Evolutionary conservation across 805 yeast genomes (phyloP).

Genomic region (Isabelozyma gotoi): DNA sequence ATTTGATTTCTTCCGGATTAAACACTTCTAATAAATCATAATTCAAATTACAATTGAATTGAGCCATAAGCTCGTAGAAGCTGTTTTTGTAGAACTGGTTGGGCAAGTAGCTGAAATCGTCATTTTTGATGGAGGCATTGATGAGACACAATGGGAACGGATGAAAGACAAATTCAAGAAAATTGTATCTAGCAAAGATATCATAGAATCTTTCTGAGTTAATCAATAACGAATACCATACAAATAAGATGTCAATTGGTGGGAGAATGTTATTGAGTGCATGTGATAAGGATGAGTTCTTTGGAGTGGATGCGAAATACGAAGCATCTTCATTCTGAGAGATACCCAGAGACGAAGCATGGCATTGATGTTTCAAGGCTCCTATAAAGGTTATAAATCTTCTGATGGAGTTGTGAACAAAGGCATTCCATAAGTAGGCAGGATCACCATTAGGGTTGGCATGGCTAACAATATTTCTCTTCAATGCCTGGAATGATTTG

Average conservation of each 20-base stretch:
- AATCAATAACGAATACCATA: conserved; percentile 23
- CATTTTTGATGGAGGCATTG: conserved; percentile 7
- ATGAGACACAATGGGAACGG: conserved; percentile 18
- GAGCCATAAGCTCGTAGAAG: conserved; percentile 6
- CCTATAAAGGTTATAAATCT: conserved; percentile 19
- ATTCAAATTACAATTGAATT: conserved; percentile 1
- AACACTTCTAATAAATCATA: conserved; percentile 1
- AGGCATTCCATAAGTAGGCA: conserved; percentile 17
- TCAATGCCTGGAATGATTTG: conserved; percentile 17
- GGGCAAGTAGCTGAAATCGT: conserved; percentile 11
- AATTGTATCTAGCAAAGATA: conserved; percentile 11
- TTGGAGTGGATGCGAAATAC: background rate
- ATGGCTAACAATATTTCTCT: conserved; percentile 6
- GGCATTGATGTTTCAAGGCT: conserved; percentile 6
- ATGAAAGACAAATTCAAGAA: conserved; percentile 11
- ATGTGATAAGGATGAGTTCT: background rate
- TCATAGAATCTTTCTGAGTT: conserved; percentile 16
- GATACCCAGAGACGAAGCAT: background rate
- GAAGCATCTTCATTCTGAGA: background rate
- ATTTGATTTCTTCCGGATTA: conserved; percentile 2
- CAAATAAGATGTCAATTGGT: conserved; percentile 21
- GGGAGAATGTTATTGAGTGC: conserved; percentile 10
- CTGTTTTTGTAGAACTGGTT: conserved; percentile 2
- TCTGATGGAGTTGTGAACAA: conserved; percentile 19
- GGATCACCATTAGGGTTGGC: background rate